Evolutionary conservation across 495 filamentous ascomycete genomes (phyloP), one percentile per base, ranked within the genome.

Genomic region (Cenococcum geophilum): DNA sequence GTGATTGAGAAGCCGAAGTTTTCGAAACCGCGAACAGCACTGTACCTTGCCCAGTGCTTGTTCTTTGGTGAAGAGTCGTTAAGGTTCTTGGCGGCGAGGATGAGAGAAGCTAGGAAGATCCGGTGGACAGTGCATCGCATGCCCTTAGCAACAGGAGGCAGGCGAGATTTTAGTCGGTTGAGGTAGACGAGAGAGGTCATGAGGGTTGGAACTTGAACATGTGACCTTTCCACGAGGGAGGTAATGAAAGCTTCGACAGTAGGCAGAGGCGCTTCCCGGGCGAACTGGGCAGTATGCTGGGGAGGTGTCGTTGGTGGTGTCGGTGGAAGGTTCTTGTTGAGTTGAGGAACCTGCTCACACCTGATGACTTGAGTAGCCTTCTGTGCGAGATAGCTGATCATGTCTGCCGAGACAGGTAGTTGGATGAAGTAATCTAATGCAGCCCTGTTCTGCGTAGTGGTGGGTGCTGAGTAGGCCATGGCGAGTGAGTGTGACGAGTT

Each of bases 31-130:
- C 86, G 83, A 59, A 93, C 85, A 43, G 76, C 74, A 55, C 88
- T 92, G 79, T 97, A 98, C 60, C 82, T 84, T 27, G 93, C 91
- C 93, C 93, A 98, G 79, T 98, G 93, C 84, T 97, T 97, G 82
- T 98, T 98, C 86, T 97, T 97, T 55, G 95, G 93, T 25, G 91
- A 95, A 52, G 92, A 96, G 77, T 90, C 87, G 68, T 90, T 90
- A 50, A 90, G 73, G 70, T 90, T 88, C 80, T 90, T 90, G 9
- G 87, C 86, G 9, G 87, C 84, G 32, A 90, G 81, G 62, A 90
- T 90, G 59, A 90, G 80, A 10, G 85, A 83, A n/a, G 87, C 87
- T 21, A 90, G 82, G 75, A 90, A 89, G 75, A 90, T 90, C 36
- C 87, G 84, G 73, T 98, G 93, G 47, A 93, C 91, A 14, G 93